These are phyloP conservation scores for Neckera pumila DNA, from an alignment of 225 moss, liverwort and hornwort genomes.

Conservation along the genomic window DNA sequence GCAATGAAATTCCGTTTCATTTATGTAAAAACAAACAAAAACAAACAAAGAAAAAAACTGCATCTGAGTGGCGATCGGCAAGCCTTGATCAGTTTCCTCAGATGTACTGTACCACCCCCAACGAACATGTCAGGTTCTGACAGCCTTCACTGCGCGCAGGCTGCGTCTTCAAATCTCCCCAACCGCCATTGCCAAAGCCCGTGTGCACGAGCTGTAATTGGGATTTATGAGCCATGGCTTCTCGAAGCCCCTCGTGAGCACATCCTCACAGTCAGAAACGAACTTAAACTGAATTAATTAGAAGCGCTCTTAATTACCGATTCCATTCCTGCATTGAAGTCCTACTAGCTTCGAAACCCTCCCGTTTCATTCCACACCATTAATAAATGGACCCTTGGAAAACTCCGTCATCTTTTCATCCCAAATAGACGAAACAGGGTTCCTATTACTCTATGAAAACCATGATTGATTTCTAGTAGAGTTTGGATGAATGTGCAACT, in stretches of 20 bases:
- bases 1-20: too few species aligned
- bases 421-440: not conserved
- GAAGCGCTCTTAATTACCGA: not conserved
- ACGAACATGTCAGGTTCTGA: not conserved
- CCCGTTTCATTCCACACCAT: not conserved
- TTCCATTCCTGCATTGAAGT: not conserved
- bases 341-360: not conserved
- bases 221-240: not conserved
- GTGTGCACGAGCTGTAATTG: not conserved
- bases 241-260: not conserved
- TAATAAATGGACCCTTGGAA: too few species aligned
- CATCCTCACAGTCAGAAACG: not conserved
- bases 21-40: too few species aligned
- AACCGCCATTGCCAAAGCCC: not conserved
- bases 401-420: too few species aligned
- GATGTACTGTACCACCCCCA: too few species aligned
- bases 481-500: not conserved
- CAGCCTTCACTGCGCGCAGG: not conserved
- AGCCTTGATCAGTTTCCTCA: too few species aligned
- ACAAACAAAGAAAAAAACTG: too few species aligned
- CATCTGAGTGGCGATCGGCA: not conserved
- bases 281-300: not conserved
- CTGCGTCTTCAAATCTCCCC: not conserved
- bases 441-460: accelerated
- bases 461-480: not conserved